phyloP scores from a whole-genome alignment of 2,329 filamentous ascomycete genomes.

The Pezizomycotina sp. region DNA sequence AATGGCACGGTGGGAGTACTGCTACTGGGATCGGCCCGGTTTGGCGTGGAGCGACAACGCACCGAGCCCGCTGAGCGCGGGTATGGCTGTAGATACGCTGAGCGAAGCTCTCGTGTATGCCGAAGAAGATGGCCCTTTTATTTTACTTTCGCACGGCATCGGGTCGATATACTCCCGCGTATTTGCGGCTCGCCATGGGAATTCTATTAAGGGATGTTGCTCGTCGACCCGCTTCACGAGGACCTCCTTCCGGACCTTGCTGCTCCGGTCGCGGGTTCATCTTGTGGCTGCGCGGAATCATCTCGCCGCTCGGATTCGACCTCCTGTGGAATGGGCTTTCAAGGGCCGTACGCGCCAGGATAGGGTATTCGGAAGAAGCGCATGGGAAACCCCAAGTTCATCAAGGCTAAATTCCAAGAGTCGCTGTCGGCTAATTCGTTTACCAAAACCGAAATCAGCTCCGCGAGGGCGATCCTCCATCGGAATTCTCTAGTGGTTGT shows the following conservation, averaged over 20 bases:
- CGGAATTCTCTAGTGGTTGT: constrained; percentile 61
- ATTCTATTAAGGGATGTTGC: constrained; percentile 60
- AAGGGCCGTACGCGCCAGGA: constrained; percentile 64
- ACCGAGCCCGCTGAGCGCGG: constrained; percentile 80
- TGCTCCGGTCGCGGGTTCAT: constrained; percentile 57
- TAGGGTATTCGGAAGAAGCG: constrained; percentile 63
- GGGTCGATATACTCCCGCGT: constrained; percentile 67
- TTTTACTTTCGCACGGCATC: constrained; percentile 70
- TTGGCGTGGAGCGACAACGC: constrained; percentile 80
- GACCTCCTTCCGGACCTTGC: constrained; percentile 57
- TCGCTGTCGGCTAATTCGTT: constrained; percentile 72
- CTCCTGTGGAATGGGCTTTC: constrained; percentile 68
- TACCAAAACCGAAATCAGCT: constrained; percentile 64
- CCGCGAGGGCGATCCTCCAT: constrained; percentile 62
- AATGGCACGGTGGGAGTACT: constrained; percentile 63
- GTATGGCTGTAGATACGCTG: constrained; percentile 77
- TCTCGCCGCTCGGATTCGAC: constrained; percentile 75
- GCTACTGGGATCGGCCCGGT: constrained; percentile 87
- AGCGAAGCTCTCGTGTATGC: constrained; percentile 68
- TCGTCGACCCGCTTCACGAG: constrained; percentile 82
- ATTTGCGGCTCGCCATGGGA: constrained; percentile 68
- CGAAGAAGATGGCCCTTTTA: constrained; percentile 74
- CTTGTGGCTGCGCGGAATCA: constrained; percentile 70
- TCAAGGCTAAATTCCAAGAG: constrained; percentile 87
- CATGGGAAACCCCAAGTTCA: constrained; percentile 63